These are phyloP conservation scores for Magnolia officinalis DNA, from an alignment of 164 flowering plant genomes.

Conservation along the genomic window DNA sequence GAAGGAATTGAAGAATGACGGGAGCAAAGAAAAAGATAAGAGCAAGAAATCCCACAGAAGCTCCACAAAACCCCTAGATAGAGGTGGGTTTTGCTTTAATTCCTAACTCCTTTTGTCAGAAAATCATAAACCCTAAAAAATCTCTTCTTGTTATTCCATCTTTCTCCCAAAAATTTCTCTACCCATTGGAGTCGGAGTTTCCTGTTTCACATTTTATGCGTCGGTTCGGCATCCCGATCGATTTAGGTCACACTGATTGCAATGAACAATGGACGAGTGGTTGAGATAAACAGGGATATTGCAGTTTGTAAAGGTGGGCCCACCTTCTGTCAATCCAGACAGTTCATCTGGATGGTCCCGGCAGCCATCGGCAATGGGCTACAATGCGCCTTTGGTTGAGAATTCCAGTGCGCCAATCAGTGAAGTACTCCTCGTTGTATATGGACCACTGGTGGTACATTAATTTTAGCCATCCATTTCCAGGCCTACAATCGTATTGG, in stretches of 20 bases:
- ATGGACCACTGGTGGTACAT: too few relatives aligned
- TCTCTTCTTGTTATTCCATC: background rate
- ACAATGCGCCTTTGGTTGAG: too few relatives aligned
- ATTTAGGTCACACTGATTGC: background rate
- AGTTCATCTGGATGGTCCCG: too few relatives aligned
- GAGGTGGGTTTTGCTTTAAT: constrained; percentile 2
- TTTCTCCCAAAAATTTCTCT: background rate
- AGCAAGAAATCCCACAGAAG: constrained; percentile 9
- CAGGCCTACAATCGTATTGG: too few relatives aligned
- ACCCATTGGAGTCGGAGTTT: background rate
- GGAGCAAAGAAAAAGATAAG: background rate
- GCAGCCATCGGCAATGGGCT: too few relatives aligned
- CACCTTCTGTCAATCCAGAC: too few relatives aligned
- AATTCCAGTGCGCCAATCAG: too few relatives aligned
- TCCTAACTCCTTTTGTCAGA: background rate
- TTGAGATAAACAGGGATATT: too few relatives aligned
- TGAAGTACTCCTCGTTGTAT: too few relatives aligned
- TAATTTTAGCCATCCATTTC: too few relatives aligned
- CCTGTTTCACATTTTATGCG: background rate
- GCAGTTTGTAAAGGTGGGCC: too few relatives aligned
- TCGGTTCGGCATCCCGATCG: background rate
- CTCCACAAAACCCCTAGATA: background rate
- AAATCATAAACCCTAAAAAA: background rate
- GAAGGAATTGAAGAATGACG: background rate
- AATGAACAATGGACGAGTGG: background rate